Evolutionary conservation across 164 flowering plant species (phyloP).

Genomic region (Vitis rotundifolia): DNA sequence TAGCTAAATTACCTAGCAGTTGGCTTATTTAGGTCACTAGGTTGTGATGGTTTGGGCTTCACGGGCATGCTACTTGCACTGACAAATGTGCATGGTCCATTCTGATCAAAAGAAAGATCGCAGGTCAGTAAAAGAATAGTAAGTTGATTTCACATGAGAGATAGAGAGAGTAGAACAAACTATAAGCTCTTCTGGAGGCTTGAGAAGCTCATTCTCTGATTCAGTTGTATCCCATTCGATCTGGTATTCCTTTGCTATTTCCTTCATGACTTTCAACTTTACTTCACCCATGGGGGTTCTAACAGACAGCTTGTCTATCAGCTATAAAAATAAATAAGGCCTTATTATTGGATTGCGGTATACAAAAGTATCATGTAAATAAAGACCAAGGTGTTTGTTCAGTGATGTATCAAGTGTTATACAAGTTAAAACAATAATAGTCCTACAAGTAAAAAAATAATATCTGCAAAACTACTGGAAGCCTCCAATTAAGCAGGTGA

Average conservation of each 20-base stretch:
- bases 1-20: conserved; percentile 33
- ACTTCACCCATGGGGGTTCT: conserved; percentile 83
- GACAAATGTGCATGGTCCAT: conserved; percentile 71
- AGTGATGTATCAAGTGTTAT: too few relatives aligned
- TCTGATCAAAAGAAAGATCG: conserved; percentile 37
- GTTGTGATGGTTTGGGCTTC: conserved; percentile 33
- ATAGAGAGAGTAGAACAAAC: conserved; percentile 36
- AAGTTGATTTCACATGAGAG: background rate
- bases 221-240: conserved; percentile 88
- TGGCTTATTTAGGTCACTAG: conserved; percentile 31
- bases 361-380: too few relatives aligned
- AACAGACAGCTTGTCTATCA: conserved; percentile 92
- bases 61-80: conserved; percentile 77
- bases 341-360: background rate
- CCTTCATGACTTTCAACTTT: conserved; percentile 89
- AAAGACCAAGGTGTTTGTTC: too few relatives aligned
- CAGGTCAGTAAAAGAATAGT: background rate
- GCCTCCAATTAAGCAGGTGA: background rate
- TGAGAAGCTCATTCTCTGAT: conserved; percentile 88
- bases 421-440: background rate
- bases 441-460: background rate
- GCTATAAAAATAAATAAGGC: conserved; percentile 36
- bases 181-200: conserved; percentile 79
- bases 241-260: conserved; percentile 93
- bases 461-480: background rate